Base-by-base conservation (phyloP, 2,329 filamentous ascomycete species). In the Neopestalotiopsis sp. region DNA sequence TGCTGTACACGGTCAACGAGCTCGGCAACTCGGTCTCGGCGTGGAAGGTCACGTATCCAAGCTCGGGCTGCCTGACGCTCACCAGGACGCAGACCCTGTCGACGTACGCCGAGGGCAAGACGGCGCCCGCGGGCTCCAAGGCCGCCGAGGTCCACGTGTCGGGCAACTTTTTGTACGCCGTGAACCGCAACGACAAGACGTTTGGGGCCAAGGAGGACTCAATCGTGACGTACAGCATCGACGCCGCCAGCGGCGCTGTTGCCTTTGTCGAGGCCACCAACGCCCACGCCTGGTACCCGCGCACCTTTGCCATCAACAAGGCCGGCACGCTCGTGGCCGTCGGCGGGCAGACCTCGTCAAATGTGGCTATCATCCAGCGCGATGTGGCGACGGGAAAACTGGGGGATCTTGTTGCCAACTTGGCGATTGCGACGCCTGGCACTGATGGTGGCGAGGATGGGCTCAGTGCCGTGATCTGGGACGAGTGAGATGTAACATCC, bases 61-160 rank as follows among this genome's bases (percentile, higher is more conserved):
- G 63, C 63, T 65, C 42, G 10, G 79, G 78, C 17, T 88, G 86
- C 68, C 76, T 90, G 24, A 71, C 75, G 1, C 84, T 90, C 57
- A 77, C 76, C 3, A 78, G 82, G 70, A 79, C 82, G 24, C 82
- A 86, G 74, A 83, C 81, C 1, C 75, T 84, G 9, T 83, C 83
- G 1, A 86, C 86, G 0, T 85, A 84, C 71, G 42, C 63, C 5
- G 77, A 74, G 0, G 83, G 83, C 34, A 79, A 78, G 67, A 76
- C 81, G 1, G 77, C 83, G 2, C 83, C 84, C 3, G 71, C 75
- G 0, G 84, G 82, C 17, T 83, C 84, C 71, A 88, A 88, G 70
- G 84, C 86, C 0, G 86, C 86, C 34, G 88, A 89, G 75, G 80
- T 90, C n/a, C 81, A 82, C 62, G 78, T 89, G 5, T 77, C 74